A percentile compares a stretch with the other conserved stretches of the same genome.
Evolutionary conservation across 1,284 basidiomycete species (phyloP).

Genomic region (Pterulicium gracile): DNA sequence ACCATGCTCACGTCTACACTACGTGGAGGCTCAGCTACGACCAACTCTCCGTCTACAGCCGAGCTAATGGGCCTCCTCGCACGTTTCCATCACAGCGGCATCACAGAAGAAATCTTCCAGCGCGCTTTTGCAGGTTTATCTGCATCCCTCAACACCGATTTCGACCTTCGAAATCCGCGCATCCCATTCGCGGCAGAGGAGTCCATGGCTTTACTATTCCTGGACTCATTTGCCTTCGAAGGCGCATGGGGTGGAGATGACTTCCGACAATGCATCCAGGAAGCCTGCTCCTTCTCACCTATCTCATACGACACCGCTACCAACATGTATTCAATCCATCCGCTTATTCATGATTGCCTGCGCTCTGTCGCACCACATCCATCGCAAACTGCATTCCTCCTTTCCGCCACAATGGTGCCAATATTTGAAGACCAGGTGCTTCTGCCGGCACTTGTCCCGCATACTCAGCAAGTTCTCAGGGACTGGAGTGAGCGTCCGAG

Average conservation of each 20-base stretch:
- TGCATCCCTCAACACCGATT: background rate
- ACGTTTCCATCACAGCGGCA: background rate
- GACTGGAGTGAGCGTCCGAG: background rate
- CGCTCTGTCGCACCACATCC: background rate
- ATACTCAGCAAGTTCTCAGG: background rate
- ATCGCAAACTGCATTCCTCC: background rate
- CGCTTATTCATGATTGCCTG: background rate
- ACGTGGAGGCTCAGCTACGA: background rate
- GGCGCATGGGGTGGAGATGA: background rate
- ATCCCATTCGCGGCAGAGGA: background rate
- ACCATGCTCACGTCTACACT: background rate
- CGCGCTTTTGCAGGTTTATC: background rate
- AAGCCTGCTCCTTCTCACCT: background rate
- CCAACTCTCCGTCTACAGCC: background rate
- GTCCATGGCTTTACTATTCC: too few relatives aligned
- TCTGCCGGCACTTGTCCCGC: background rate
- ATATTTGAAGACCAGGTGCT: background rate
- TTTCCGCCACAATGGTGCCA: background rate
- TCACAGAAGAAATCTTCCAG: background rate
- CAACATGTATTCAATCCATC: background rate
- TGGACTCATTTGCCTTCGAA: background rate
- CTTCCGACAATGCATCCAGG: background rate
- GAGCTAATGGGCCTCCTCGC: background rate
- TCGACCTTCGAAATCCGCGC: background rate
- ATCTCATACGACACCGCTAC: background rate